phyloP scores from a whole-genome alignment of 441 rosid genomes.

The Erysimum cheiri region DNA sequence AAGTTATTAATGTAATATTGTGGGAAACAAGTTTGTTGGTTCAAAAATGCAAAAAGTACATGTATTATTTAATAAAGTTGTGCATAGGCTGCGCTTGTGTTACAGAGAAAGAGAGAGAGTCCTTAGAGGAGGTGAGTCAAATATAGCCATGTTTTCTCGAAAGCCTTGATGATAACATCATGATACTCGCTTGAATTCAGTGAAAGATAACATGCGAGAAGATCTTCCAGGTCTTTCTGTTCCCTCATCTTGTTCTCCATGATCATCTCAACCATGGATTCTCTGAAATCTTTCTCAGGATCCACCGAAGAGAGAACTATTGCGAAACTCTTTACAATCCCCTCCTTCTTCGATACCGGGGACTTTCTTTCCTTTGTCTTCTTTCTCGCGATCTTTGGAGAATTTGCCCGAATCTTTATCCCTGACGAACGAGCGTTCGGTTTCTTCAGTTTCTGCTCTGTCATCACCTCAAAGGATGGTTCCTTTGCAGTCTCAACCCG shows the following conservation, averaged over 20 bases:
- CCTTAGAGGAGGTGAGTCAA: slow-evolving; percentile 33
- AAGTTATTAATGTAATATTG: no score
- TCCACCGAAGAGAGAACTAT: slow-evolving; percentile 59
- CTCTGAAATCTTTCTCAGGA: slow-evolving; percentile 70
- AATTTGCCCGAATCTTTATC: slow-evolving; percentile 57
- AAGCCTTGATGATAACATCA: slow-evolving; percentile 58
- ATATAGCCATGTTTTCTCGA: slow-evolving; percentile 72
- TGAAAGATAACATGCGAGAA: slow-evolving; percentile 70
- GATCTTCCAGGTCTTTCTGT: slow-evolving; percentile 66
- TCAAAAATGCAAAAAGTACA: no score
- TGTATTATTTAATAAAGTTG: no score
- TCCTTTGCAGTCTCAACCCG: slow-evolving; percentile 40
- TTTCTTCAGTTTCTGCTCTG: slow-evolving; percentile 40
- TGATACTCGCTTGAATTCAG: slow-evolving; percentile 64
- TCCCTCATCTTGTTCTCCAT: slow-evolving; percentile 60
- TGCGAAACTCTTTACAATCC: slow-evolving; percentile 53
- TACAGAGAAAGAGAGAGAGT: background rate
- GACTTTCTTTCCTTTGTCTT: slow-evolving; percentile 42
- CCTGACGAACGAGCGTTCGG: slow-evolving; percentile 44
- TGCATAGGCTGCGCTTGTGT: no score
- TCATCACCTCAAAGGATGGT: slow-evolving; percentile 29
- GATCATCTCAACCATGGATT: slow-evolving; percentile 80
- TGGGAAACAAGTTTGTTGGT: no score
- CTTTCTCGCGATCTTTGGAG: slow-evolving; percentile 54
- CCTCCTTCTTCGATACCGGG: slow-evolving; percentile 31